These are phyloP conservation scores for Apiotrichum veenhuisii DNA, from an alignment of 1,284 basidiomycete species.

Conservation along the genomic window DNA sequence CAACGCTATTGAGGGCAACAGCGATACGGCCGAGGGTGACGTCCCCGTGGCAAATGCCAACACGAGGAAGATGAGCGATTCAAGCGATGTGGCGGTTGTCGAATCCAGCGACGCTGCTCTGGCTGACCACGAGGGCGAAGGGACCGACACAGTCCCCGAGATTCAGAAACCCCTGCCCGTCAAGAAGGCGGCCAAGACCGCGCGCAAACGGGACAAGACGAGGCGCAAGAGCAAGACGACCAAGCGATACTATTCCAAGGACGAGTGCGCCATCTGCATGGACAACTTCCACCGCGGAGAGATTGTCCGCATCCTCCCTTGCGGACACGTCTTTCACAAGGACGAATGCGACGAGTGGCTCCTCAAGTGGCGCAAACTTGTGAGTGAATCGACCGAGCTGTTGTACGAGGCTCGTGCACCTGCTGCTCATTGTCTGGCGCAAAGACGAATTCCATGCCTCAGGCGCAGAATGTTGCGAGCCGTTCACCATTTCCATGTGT, in stretches of 20 bases:
- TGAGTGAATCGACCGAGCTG: no score
- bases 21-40: background rate
- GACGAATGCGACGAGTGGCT: constrained; percentile 86
- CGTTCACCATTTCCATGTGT: constrained; percentile 1
- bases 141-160: background rate
- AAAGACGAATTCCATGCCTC: no score
- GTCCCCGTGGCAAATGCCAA: no score
- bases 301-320: constrained; percentile 79
- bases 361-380: constrained; percentile 80
- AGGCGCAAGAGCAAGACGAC: constrained; percentile 13
- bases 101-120: background rate
- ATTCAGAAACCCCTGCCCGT: no score
- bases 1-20: background rate
- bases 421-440: background rate
- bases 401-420: background rate
- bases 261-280: constrained; percentile 86
- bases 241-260: constrained; percentile 47
- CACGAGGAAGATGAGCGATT: background rate
- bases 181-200: background rate
- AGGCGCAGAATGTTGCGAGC: no score
- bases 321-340: constrained; percentile 68
- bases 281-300: constrained; percentile 79
- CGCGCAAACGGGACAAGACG: constrained; percentile 12
- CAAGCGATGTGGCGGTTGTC: background rate
- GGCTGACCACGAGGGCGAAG: constrained; percentile 10